Conservation (phyloP, 768 basidiomycete species). For the Phaeotremella fagi region DNA sequence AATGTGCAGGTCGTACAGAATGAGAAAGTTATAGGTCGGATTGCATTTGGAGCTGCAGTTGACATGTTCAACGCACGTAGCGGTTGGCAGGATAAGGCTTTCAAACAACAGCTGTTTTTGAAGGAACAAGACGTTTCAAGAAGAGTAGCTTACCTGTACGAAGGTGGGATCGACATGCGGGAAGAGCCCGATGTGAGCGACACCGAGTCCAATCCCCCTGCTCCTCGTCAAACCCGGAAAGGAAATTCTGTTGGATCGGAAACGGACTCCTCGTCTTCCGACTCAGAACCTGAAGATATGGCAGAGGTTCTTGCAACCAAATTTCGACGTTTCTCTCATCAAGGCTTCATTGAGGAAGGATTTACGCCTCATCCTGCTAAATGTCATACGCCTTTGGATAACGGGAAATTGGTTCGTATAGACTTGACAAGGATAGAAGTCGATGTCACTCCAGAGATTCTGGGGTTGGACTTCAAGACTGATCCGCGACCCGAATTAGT, state of each 20-base stretch:
- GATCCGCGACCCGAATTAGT: slow-evolving; percentile 1
- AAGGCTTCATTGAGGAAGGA: background rate
- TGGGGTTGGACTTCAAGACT: background rate
- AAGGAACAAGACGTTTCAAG: slow-evolving; percentile 68
- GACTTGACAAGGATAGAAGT: background rate
- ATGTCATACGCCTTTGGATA: background rate
- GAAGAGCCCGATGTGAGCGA: background rate
- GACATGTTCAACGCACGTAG: slow-evolving; percentile 66
- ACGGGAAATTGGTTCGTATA: background rate
- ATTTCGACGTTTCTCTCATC: background rate
- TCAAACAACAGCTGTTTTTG: slow-evolving; percentile 63
- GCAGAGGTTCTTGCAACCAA: slow-evolving; percentile 3
- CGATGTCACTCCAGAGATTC: background rate
- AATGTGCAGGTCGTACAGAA: slow-evolving; percentile 54
- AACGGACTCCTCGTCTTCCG: background rate
- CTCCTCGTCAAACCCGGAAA: background rate
- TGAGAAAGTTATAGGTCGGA: slow-evolving; percentile 56
- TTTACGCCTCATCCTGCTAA: background rate
- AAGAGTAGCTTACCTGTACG: slow-evolving; percentile 49
- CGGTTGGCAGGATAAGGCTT: slow-evolving; percentile 56
- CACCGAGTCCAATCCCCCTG: background rate
- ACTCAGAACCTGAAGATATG: background rate
- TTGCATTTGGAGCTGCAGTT: slow-evolving; percentile 57
- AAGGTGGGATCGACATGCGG: background rate
- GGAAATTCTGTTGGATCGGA: too few relatives aligned